Evolutionary conservation across 805 yeast genomes (phyloP).

Genomic region (Lachancea dasiensis): DNA sequence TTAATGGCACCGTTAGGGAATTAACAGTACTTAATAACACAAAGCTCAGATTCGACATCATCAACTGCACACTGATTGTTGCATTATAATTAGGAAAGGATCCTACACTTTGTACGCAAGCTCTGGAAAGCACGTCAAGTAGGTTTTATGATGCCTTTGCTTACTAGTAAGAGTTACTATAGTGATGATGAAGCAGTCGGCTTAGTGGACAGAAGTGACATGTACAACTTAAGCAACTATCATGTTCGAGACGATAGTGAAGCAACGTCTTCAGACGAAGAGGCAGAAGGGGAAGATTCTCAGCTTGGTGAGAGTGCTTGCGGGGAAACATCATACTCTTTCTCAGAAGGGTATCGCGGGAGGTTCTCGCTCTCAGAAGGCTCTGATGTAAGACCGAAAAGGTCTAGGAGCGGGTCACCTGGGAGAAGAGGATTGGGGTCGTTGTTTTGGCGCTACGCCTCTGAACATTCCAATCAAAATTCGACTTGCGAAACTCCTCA

Average conservation of each 20-base stretch:
- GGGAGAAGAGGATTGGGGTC: constrained; percentile 14
- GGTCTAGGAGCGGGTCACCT: constrained; percentile 14
- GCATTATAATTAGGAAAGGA: too few species aligned
- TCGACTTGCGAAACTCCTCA: not conserved
- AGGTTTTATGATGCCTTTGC: constrained; percentile 7
- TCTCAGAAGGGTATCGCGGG: too few species aligned
- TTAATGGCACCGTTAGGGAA: too few species aligned
- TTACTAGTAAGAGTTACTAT: constrained; percentile 3
- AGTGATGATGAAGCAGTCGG: not conserved
- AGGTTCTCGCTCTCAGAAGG: not conserved
- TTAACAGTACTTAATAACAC: too few species aligned
- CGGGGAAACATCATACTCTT: constrained; percentile 12
- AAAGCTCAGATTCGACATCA: too few species aligned
- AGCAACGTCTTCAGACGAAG: constrained; percentile 17
- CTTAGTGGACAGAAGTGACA: constrained; percentile 2
- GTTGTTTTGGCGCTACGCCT: constrained; percentile 14
- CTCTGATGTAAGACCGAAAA: constrained; percentile 5
- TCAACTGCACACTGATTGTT: not conserved
- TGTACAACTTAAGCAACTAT: constrained; percentile 6
- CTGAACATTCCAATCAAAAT: not conserved
- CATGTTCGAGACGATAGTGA: constrained; percentile 16
- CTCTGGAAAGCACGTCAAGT: not conserved
- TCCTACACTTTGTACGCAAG: too few species aligned
- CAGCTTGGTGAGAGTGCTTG: constrained; percentile 4
- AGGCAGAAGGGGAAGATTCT: constrained; percentile 3